Percentiles rank a stretch among this genome's conserved stretches.
Conservation (phyloP, 2,329 filamentous ascomycete genomes). For the Stemphylium vesicarium region DNA sequence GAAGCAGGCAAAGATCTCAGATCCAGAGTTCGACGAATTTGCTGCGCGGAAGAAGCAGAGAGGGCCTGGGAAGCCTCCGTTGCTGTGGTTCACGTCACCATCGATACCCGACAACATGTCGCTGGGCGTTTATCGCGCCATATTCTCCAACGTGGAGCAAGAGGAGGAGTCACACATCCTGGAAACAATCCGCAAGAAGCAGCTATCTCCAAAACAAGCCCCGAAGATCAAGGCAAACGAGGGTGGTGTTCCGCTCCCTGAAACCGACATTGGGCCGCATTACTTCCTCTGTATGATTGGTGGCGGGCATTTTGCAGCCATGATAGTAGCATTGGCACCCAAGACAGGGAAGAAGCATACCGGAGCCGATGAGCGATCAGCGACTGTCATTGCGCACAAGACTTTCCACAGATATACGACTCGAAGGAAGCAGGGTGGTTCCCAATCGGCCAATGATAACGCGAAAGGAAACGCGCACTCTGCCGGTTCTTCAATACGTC, state of each 20-base stretch:
- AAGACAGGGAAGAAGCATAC: constrained; percentile 72
- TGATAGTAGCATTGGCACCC: constrained; percentile 88
- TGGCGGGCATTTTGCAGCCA: constrained; percentile 95
- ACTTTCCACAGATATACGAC: constrained; percentile 98
- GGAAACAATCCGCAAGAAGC: constrained; percentile 75
- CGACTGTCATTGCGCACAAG: constrained; percentile 90
- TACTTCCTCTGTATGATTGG: constrained; percentile 99
- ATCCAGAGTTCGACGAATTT: constrained; percentile 58
- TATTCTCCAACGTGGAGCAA: constrained; percentile 77
- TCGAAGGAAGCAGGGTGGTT: constrained; percentile 91
- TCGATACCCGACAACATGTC: constrained; percentile 77
- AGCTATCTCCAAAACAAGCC: constrained; percentile 69
- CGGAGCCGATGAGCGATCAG: constrained; percentile 80
- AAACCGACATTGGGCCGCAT: constrained; percentile 74
- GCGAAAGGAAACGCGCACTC: constrained; percentile 95
- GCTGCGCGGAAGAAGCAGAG: constrained; percentile 58
- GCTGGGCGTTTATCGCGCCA: constrained; percentile 82
- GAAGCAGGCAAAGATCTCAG: constrained; percentile 77
- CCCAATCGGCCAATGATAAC: constrained; percentile 91
- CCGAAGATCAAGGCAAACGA: constrained; percentile 55
- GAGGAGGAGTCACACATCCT: constrained; percentile 66
- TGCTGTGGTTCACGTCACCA: constrained; percentile 86
- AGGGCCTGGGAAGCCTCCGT: constrained; percentile 70
- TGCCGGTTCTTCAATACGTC: constrained; percentile 84
- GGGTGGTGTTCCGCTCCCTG: constrained; percentile 64